A percentile compares a stretch with the other conserved stretches of the same genome.
phyloP scores from a whole-genome alignment of 176 grass and related monocot species.

The Dendrocalamus sinicus region DNA sequence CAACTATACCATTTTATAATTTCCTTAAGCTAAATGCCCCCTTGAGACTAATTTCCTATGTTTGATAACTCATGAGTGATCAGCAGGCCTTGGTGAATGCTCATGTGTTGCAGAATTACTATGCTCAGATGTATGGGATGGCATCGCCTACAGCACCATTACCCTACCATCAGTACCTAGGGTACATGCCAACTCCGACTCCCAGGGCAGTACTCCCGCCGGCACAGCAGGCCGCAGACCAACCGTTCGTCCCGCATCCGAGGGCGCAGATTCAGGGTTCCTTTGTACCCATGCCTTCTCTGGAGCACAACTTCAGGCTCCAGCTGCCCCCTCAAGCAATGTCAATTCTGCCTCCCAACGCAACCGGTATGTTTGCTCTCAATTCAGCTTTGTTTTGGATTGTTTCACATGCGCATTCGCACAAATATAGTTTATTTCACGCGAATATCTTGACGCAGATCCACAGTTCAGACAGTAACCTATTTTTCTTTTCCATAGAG shows the following conservation, averaged over 20 bases:
- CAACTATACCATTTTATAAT: not conserved
- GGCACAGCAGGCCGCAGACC: constrained; percentile 39
- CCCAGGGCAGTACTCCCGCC: constrained; percentile 42
- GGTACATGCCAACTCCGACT: constrained; percentile 56
- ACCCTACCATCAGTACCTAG: constrained; percentile 62
- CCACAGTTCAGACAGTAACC: not conserved
- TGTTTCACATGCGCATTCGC: not conserved
- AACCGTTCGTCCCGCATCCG: constrained; percentile 54
- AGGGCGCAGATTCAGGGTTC: constrained; percentile 50
- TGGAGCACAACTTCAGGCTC: constrained; percentile 55
- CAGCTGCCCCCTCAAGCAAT: constrained; percentile 57
- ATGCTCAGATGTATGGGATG: constrained; percentile 65
- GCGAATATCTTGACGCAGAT: not conserved
- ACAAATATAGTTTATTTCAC: not conserved
- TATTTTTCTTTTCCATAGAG: not conserved
- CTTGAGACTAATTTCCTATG: not conserved
- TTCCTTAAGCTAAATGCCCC: not conserved
- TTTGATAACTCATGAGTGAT: not conserved
- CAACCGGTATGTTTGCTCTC: constrained; percentile 33
- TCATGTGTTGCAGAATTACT: constrained; percentile 67
- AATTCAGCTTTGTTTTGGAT: not conserved
- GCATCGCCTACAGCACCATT: constrained; percentile 39
- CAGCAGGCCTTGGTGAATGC: constrained; percentile 60
- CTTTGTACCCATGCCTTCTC: constrained; percentile 43
- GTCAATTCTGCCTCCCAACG: constrained; percentile 35